A percentile compares a stretch with the other conserved stretches of the same genome.
These are phyloP conservation scores for Scopulariopsis brevicaulis DNA, from an alignment of 2,329 filamentous ascomycete genomes.

Conservation along the genomic window DNA sequence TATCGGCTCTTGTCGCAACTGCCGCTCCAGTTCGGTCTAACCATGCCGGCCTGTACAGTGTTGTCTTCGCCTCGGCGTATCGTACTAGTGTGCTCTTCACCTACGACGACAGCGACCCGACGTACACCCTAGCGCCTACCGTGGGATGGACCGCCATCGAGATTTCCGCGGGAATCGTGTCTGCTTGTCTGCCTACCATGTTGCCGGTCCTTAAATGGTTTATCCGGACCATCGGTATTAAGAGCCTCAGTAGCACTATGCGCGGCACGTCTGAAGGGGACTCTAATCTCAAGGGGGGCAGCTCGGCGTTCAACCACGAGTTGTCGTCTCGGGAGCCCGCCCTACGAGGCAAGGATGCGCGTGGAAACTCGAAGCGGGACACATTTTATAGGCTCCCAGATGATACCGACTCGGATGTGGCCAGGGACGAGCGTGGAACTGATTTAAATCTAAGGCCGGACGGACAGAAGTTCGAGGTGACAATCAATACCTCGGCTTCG, in stretches of 20 bases:
- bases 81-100: conserved; percentile 33
- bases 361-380: conserved; percentile 6
- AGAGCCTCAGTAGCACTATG: conserved; percentile 17
- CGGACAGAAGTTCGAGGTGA: conserved; percentile 17
- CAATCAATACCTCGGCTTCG: conserved; percentile 17
- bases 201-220: conserved; percentile 28
- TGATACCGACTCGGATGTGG: conserved; percentile 13
- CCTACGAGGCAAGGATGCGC: background rate
- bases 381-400: conserved; percentile 21
- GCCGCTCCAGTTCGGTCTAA: background rate
- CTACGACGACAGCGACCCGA: conserved; percentile 24
- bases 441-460: conserved; percentile 18
- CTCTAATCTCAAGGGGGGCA: conserved; percentile 12
- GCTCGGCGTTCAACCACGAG: conserved; percentile 8
- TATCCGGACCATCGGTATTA: conserved; percentile 27
- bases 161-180: conserved; percentile 36
- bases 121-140: conserved; percentile 32
- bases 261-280: conserved; percentile 10
- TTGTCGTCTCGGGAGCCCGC: background rate
- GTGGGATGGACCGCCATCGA: conserved; percentile 37
- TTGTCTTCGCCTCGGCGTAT: conserved; percentile 35
- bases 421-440: conserved; percentile 6
- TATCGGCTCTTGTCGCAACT: background rate
- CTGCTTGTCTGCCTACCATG: conserved; percentile 40
- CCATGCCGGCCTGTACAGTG: conserved; percentile 15